Evolutionary conservation across 345 rosid genomes (phyloP).

Genomic region (Camelina laxa): DNA sequence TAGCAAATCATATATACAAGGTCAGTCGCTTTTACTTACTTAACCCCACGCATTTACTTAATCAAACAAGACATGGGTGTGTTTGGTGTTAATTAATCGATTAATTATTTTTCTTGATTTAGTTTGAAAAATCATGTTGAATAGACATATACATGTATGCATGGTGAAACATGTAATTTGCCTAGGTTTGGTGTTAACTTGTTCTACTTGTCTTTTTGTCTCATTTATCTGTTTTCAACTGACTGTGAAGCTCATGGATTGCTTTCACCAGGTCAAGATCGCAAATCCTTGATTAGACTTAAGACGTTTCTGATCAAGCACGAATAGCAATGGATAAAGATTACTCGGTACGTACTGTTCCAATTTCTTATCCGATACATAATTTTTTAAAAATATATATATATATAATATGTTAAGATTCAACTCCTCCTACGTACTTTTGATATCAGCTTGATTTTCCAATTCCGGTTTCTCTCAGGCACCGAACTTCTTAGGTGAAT

Average conservation of each 20-base stretch:
- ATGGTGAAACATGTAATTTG: slow-evolving; percentile 3
- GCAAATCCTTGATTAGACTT: background rate
- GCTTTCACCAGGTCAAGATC: slow-evolving; percentile 26
- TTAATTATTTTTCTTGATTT: background rate
- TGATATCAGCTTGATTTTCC: slow-evolving; percentile 42
- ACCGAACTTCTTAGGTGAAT: slow-evolving; percentile 50
- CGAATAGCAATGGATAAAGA: slow-evolving; percentile 67
- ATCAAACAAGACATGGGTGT: background rate
- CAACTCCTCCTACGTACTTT: slow-evolving; percentile 14
- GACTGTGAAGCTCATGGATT: slow-evolving; percentile 16
- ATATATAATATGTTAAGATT: slow-evolving; percentile 38
- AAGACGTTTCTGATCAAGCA: slow-evolving; percentile 32
- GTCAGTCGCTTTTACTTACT: background rate
- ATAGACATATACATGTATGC: background rate
- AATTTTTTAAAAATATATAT: background rate
- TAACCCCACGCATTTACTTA: background rate
- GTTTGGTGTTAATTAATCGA: slow-evolving; percentile 1
- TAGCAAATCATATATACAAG: slow-evolving; percentile 33
- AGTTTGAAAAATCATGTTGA: background rate
- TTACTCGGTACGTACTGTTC: slow-evolving; percentile 61
- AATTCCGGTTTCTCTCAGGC: slow-evolving; percentile 52
- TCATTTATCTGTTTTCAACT: slow-evolving; percentile 23
- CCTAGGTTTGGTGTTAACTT: slow-evolving; percentile 27
- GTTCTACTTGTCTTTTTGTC: slow-evolving; percentile 20
- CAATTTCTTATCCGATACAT: background rate